Conservation (phyloP, 495 filamentous ascomycete species). For the Penicillium steckii region DNA sequence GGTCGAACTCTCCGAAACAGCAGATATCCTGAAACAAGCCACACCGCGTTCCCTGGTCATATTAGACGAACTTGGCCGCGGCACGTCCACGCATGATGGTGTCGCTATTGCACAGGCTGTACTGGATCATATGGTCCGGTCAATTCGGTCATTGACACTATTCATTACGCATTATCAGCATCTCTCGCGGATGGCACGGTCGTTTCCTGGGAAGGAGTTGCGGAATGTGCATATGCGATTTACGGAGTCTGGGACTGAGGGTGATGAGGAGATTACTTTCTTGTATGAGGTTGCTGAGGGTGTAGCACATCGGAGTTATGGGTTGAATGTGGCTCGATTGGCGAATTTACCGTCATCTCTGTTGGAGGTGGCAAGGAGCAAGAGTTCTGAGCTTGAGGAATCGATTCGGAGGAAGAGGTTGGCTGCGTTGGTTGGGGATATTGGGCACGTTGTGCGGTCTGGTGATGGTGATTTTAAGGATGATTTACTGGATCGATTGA, state of each 20-base stretch:
- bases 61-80: constrained; percentile 92
- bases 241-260: constrained; percentile 46
- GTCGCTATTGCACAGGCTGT: constrained; percentile 95
- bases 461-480: constrained; percentile 14
- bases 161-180: constrained; percentile 98
- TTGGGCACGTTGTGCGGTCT: constrained; percentile 42
- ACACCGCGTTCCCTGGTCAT: constrained; percentile 80
- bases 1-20: constrained; percentile 93
- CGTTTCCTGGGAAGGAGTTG: constrained; percentile 59
- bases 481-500: constrained; percentile 32
- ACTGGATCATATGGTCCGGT: constrained; percentile 75
- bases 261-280: constrained; percentile 67
- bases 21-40: constrained; percentile 84
- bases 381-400: constrained; percentile 79
- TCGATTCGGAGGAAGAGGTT: constrained; percentile 60
- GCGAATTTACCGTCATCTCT: constrained; percentile 77
- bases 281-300: constrained; percentile 83
- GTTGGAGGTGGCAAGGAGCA: constrained; percentile 72
- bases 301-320: constrained; percentile 89
- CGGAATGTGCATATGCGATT: constrained; percentile 86
- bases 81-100: constrained; percentile 92
- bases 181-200: constrained; percentile 67
- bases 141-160: constrained; percentile 71
- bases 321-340: constrained; percentile 86
- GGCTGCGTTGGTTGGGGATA: constrained; percentile 39